These are phyloP conservation scores for Piloderma croceum DNA, from an alignment of 768 basidiomycete genomes.

Conservation along the genomic window DNA sequence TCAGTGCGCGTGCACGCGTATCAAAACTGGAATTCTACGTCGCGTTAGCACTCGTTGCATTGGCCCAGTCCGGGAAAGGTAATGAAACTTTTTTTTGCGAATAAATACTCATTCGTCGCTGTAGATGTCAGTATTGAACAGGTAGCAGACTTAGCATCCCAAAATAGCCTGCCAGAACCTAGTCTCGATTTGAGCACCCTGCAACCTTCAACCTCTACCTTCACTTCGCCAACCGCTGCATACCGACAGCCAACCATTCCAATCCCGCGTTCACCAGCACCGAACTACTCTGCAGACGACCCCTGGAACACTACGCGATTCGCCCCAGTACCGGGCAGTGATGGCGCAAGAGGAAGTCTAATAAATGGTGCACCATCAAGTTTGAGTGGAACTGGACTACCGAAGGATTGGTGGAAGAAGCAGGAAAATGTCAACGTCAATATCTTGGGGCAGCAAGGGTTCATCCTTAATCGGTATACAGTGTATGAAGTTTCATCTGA, in stretches of 20 bases:
- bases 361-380: constrained; percentile 50
- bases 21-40: constrained; percentile 91
- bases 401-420: constrained; percentile 82
- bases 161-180: constrained; percentile 75
- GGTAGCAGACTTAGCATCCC: constrained; percentile 69
- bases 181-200: constrained; percentile 58
- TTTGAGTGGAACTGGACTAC: constrained; percentile 66
- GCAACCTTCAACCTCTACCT: constrained; percentile 47
- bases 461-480: constrained; percentile 82
- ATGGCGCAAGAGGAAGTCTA: constrained; percentile 20
- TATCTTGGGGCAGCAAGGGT: constrained; percentile 84
- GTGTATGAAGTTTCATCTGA: constrained; percentile 79
- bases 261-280: constrained; percentile 37
- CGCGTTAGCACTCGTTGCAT: constrained; percentile 78
- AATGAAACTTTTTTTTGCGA: neutral
- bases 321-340: constrained; percentile 7
- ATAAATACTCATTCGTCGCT: constrained; percentile 5
- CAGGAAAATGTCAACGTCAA: constrained; percentile 67
- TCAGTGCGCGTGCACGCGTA: constrained; percentile 73
- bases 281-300: constrained; percentile 59
- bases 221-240: constrained; percentile 33
- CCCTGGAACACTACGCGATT: constrained; percentile 51
- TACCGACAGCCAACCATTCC: constrained; percentile 40
- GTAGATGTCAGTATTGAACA: constrained; percentile 78
- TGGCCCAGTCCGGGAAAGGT: constrained; percentile 83